Base-by-base conservation (phyloP, 163 green algal species). In the Prototheca wickerhamii region DNA sequence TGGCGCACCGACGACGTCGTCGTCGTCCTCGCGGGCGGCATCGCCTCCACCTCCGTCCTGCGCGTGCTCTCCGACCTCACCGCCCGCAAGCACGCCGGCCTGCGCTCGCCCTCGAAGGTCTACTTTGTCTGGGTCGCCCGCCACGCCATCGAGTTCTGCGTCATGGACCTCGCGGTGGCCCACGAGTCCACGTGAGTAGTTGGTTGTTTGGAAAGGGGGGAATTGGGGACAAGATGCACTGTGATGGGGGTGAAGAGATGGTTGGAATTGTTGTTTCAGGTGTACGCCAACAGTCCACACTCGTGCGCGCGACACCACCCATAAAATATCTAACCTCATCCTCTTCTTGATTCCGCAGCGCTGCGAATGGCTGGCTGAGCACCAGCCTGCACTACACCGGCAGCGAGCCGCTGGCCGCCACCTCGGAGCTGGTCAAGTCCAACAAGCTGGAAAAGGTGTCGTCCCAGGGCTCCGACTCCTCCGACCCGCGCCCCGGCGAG, bases 1-100 rank as follows among this genome's bases (percentile, higher is more conserved):
- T 60, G 53, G 53, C 21, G 53, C 10, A 12, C 18, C 12, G 53
- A 60, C 10, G 53, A 60, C 12, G 53, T 37, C 3, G 29, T 60
- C 15, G 29, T 60, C 26, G 73, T 79, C 31, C 50, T 79, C 1
- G 58, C 72, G 3, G 74, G 72, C 51, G 72, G 72, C 54, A 70
- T 75, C 35, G 42, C 37, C 17, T 60, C 67, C 23, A 54, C 46
- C 5, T 21, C 46, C 15, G 46, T 54, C 20, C 46, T 54, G 46
- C 46, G 46, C 15, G 46, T 54, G 46, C 46, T 54, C 20, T 54
- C 46, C 20, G 46, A 54, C 46, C 46, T 54, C 15, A 18, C 1
- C 5, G 46, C 46, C 23, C 46, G 46, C 20, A 12, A 1, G 15
- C 15, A 5, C 0, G 12, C 12, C 12, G 46, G 46, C 46, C 5